A percentile compares a stretch with the other conserved stretches of the same genome.
These are phyloP conservation scores for Panaeolus papilionaceus DNA, from an alignment of 768 basidiomycete genomes.

Conservation along the genomic window DNA sequence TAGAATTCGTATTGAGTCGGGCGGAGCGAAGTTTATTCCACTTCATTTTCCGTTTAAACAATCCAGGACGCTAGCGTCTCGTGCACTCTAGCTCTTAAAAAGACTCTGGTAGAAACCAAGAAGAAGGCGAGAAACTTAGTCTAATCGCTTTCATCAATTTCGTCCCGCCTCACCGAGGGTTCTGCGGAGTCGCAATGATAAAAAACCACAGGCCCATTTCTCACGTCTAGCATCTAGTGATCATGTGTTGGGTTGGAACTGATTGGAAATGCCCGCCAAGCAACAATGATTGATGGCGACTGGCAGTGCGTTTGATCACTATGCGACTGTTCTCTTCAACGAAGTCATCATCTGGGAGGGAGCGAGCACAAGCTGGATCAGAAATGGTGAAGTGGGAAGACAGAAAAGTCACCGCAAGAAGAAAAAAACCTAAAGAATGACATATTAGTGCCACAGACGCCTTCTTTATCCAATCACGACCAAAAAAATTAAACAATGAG, in stretches of 20 bases:
- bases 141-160: background rate
- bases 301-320: constrained; percentile 9
- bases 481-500: background rate
- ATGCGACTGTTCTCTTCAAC: constrained; percentile 11
- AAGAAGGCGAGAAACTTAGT: too few species aligned
- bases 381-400: background rate
- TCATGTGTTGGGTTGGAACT: background rate
- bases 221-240: background rate
- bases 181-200: background rate
- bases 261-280: constrained; percentile 9
- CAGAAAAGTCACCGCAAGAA: background rate
- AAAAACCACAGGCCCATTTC: background rate
- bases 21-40: too few species aligned
- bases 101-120: too few species aligned
- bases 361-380: background rate
- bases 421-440: constrained; percentile 7
- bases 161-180: constrained; percentile 5
- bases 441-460: background rate
- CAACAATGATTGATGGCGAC: constrained; percentile 4
- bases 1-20: background rate
- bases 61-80: too few species aligned
- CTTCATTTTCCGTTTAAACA: too few species aligned
- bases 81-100: too few species aligned
- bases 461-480: background rate
- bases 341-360: background rate